Base-by-base conservation (phyloP, 2,329 filamentous ascomycete genomes). In the Penicillium oxalicum region DNA sequence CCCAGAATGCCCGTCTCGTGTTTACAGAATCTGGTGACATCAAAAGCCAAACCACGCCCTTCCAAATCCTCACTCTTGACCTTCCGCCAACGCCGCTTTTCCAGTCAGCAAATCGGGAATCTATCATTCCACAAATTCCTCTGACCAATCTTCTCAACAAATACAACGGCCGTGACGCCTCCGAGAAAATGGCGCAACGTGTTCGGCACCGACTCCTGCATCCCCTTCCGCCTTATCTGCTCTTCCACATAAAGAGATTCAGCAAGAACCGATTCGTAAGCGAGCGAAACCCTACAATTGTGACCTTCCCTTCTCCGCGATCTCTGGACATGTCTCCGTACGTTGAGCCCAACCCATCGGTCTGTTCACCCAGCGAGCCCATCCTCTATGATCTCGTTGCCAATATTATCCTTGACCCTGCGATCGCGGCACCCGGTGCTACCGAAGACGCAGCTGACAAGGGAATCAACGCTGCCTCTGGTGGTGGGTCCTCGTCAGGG, bases 191-290 rank as follows among this genome's bases (percentile, higher is more conserved):
- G 59, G 86, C 90, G 45, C 87, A 91, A 61, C 84, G 93, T 54
- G 87, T 91, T 61, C 85, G 93, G 32, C 96, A 96, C 71, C 83
- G 91, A 12, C 78, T 98, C 4, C 74, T 95, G 41, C 91, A 95
- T 62, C 93, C 93, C 0, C 77, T 98, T 0, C 93, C 93, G 0
- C 91, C 91, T 0, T 97, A 86, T 65, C 81, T 98, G 13, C 76
- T 93, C 45, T 89, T 98, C 73, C 91, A 98, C 74, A 85, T 97
- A 74, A 97, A 97, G 74, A 89, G 93, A 59, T 98, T 98, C 77
- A 88, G 85, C 58, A 84, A 87, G 57, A 98, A 98, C 76, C 95
- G 96, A 68, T 98, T 98, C 64, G 88, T 98, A 18, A 82, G 86
- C 2, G 91, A 97, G 72, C 87, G 93, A 44, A 98, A 98, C 68